A percentile compares a stretch with the other conserved stretches of the same genome.
Conservation (phyloP, 2,329 filamentous ascomycete genomes). For the Paecilomyces dactylethromorphus region DNA sequence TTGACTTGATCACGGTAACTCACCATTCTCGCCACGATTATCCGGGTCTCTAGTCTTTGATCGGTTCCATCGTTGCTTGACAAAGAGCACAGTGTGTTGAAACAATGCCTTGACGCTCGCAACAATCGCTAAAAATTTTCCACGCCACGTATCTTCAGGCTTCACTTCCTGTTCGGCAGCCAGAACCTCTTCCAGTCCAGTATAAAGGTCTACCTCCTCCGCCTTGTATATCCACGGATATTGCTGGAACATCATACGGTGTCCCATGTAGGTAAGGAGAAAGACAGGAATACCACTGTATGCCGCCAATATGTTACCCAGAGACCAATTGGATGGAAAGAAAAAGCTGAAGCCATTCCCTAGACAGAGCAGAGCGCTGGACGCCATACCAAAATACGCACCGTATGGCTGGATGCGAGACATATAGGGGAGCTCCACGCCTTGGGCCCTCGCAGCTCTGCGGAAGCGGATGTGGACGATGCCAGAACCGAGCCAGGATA, state of each 20-base stretch:
- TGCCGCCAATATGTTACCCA: slow-evolving; percentile 57
- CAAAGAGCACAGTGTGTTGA: neutral
- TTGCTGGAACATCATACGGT: slow-evolving; percentile 39
- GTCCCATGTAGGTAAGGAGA: slow-evolving; percentile 46
- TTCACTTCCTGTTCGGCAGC: neutral
- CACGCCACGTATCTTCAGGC: neutral
- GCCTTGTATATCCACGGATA: slow-evolving; percentile 49
- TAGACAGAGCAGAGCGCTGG: slow-evolving; percentile 54
- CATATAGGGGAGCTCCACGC: slow-evolving; percentile 47
- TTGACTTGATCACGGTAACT: neutral
- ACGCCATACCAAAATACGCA: slow-evolving; percentile 53
- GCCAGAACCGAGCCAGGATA: slow-evolving; percentile 62
- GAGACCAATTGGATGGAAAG: slow-evolving; percentile 22
- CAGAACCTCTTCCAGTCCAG: slow-evolving; percentile 39
- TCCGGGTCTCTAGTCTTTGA: neutral
- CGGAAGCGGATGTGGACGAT: slow-evolving; percentile 55
- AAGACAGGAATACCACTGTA: slow-evolving; percentile 63
- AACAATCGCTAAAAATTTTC: neutral
- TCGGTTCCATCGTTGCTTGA: neutral
- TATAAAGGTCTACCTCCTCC: slow-evolving; percentile 47
- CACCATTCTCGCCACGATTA: neutral
- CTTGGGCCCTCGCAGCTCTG: slow-evolving; percentile 41
- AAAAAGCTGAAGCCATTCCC: slow-evolving; percentile 74
- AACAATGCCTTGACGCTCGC: neutral
- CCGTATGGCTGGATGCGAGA: slow-evolving; percentile 58